phyloP scores from a whole-genome alignment of 805 yeast species.

The Teunomyces aglyptinius region DNA sequence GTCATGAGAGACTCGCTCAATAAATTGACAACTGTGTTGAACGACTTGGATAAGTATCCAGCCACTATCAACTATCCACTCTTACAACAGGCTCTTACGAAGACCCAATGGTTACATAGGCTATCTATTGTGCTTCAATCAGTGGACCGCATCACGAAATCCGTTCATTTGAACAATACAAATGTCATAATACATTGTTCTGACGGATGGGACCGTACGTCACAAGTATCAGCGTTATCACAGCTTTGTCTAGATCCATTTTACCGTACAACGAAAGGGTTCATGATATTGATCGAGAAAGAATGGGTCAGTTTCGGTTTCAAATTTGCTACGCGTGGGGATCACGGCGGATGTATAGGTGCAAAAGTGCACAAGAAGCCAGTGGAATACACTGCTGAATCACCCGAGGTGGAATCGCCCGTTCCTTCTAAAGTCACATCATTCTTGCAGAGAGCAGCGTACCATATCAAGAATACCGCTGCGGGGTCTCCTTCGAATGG shows the following conservation, averaged over 20 bases:
- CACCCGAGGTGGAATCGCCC: conserved; percentile 11
- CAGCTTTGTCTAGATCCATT: conserved; percentile 89
- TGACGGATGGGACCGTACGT: conserved; percentile 98
- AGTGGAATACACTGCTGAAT: conserved; percentile 9
- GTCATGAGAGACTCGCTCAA: conserved; percentile 84
- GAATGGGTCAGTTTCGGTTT: conserved; percentile 97
- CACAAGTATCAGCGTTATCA: conserved; percentile 81
- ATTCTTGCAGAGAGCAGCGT: conserved; percentile 41
- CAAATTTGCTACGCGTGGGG: conserved; percentile 78
- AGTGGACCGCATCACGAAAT: conserved; percentile 73
- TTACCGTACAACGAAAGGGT: conserved; percentile 84
- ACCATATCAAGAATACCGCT: conserved; percentile 39
- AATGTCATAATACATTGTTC: conserved; percentile 91
- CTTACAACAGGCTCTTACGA: conserved; percentile 52
- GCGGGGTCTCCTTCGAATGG: conserved; percentile 15
- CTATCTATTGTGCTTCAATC: conserved; percentile 67
- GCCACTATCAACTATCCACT: conserved; percentile 17
- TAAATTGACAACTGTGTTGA: conserved; percentile 58
- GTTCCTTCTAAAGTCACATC: conserved; percentile 25
- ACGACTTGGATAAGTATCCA: conserved; percentile 65
- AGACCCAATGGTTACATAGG: conserved; percentile 79
- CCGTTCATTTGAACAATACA: conserved; percentile 78
- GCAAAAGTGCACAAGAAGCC: conserved; percentile 24
- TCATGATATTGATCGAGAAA: conserved; percentile 80
- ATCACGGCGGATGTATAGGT: conserved; percentile 59